Conservation (phyloP, 148 eudicot species). For the Oxyria digyna region DNA sequence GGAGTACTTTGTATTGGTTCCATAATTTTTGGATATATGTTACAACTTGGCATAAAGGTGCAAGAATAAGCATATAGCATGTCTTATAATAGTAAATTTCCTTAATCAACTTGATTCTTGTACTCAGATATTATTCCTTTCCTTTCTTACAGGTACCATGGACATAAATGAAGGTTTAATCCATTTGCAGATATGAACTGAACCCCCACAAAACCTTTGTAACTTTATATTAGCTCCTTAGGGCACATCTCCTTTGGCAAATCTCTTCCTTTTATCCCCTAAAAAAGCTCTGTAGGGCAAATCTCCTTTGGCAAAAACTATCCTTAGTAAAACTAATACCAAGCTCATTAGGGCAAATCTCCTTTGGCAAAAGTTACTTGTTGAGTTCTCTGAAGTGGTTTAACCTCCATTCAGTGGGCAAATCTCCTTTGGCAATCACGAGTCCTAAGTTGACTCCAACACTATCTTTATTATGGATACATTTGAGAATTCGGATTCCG, state of each 20-base stretch:
- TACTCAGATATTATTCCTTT: neutral
- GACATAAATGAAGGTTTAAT: constrained; percentile 10
- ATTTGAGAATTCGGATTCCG: constrained; percentile 47
- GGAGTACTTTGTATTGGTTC: too few species aligned
- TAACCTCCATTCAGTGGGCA: constrained; percentile 32
- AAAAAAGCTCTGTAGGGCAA: constrained; percentile 36
- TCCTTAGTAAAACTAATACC: constrained; percentile 3
- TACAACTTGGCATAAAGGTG: too few species aligned
- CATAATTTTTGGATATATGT: too few species aligned
- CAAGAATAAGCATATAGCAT: too few species aligned
- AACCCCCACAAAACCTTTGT: constrained; percentile 10
- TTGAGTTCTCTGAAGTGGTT: neutral
- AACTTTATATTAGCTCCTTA: neutral
- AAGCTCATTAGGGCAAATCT: constrained; percentile 31
- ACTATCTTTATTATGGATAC: constrained; percentile 36
- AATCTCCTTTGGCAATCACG: constrained; percentile 66
- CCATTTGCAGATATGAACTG: constrained; percentile 9
- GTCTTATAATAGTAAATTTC: too few species aligned
- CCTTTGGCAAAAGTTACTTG: constrained; percentile 28
- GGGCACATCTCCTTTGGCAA: constrained; percentile 45
- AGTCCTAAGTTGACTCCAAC: constrained; percentile 18
- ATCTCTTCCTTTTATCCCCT: constrained; percentile 2
- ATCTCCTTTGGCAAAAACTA: constrained; percentile 65
- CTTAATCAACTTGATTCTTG: too few species aligned
- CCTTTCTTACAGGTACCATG: constrained; percentile 30